Conservation (phyloP, 805 yeast genomes). For the Scheffersomyces amazonensis region DNA sequence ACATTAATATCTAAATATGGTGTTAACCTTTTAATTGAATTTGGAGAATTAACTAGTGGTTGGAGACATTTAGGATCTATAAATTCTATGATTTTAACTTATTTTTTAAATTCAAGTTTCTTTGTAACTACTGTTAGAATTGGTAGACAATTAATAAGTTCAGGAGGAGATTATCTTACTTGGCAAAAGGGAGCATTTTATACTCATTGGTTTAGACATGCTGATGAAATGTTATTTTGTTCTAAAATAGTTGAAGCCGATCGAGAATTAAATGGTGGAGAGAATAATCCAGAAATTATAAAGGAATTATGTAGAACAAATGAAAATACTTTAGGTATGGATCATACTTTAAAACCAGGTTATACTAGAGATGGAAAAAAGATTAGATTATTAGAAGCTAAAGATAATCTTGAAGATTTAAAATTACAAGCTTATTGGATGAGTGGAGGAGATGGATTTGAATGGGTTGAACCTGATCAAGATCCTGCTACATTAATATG, state of each 20-base stretch:
- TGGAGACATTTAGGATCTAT: slow-evolving; percentile 42
- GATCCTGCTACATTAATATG: slow-evolving; percentile 73
- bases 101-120: slow-evolving; percentile 38
- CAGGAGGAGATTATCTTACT: slow-evolving; percentile 52
- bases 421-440: slow-evolving; percentile 83
- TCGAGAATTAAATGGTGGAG: slow-evolving; percentile 47
- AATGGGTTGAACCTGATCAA: slow-evolving; percentile 88
- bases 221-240: slow-evolving; percentile 68
- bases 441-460: slow-evolving; percentile 80
- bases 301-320: slow-evolving; percentile 37
- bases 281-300: slow-evolving; percentile 25
- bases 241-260: slow-evolving; percentile 66
- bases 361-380: slow-evolving; percentile 34
- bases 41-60: slow-evolving; percentile 34
- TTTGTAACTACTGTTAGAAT: slow-evolving; percentile 39
- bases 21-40: slow-evolving; percentile 33
- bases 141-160: slow-evolving; percentile 33
- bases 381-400: slow-evolving; percentile 35
- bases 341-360: slow-evolving; percentile 31
- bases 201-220: slow-evolving; percentile 59
- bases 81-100: slow-evolving; percentile 45
- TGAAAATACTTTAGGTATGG: slow-evolving; percentile 19
- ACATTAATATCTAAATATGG: slow-evolving; percentile 42
- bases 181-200: slow-evolving; percentile 69
- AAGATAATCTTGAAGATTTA: slow-evolving; percentile 61